These are phyloP conservation scores for Fonsecaea erecta DNA, from an alignment of 2,329 filamentous ascomycete genomes.

Conservation along the genomic window DNA sequence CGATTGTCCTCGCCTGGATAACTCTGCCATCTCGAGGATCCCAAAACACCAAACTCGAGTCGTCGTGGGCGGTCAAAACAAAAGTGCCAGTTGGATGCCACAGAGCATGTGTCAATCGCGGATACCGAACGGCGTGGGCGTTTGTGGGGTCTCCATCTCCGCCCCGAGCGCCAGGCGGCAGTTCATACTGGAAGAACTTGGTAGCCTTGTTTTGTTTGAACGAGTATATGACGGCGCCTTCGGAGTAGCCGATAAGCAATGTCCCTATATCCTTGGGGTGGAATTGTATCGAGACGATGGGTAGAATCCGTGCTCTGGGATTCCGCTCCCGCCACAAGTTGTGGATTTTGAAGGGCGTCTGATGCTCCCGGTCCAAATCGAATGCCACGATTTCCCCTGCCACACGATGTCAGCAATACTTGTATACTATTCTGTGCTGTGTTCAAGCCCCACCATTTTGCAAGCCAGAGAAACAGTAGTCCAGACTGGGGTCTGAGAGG, in stretches of 20 bases:
- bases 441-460: conserved; percentile 62
- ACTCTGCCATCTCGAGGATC: conserved; percentile 86
- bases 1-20: conserved; percentile 79
- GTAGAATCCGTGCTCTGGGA: conserved; percentile 66
- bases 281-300: conserved; percentile 77
- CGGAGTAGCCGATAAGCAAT: conserved; percentile 84
- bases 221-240: conserved; percentile 87
- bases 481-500: conserved; percentile 84
- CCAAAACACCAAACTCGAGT: conserved; percentile 92
- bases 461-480: conserved; percentile 87
- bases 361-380: conserved; percentile 79
- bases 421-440: neutral
- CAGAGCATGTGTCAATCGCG: conserved; percentile 77
- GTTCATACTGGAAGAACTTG: conserved; percentile 80
- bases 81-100: conserved; percentile 98
- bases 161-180: conserved; percentile 83
- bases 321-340: conserved; percentile 83
- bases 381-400: conserved; percentile 83
- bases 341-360: conserved; percentile 79
- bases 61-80: conserved; percentile 82
- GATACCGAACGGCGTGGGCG: conserved; percentile 65
- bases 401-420: conserved; percentile 19
- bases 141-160: conserved; percentile 66
- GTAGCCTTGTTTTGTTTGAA: conserved; percentile 86
- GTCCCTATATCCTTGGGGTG: conserved; percentile 93